A percentile compares a stretch with the other conserved stretches of the same genome.
Evolutionary conservation across 768 basidiomycete species (phyloP).

Genomic region (Mrakia frigida): DNA sequence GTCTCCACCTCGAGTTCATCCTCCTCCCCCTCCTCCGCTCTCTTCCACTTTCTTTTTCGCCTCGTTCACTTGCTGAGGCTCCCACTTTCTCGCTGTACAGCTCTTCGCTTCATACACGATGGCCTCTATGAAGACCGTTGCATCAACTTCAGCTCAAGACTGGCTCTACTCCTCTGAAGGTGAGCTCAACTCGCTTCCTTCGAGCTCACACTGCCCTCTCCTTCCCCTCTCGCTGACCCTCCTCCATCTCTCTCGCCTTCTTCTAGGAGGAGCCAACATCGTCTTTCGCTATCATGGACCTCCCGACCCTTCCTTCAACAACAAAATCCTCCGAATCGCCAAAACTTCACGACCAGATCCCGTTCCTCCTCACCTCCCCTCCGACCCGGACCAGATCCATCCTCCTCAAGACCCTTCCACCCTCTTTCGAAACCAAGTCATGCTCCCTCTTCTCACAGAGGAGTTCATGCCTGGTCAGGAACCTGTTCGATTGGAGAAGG

Average conservation of each 20-base stretch:
- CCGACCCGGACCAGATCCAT: slow-evolving; percentile 15
- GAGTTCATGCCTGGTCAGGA: slow-evolving; percentile 58
- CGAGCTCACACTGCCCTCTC: not conserved
- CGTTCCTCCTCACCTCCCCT: slow-evolving; percentile 3
- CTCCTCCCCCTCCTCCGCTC: not conserved
- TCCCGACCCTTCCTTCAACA: slow-evolving; percentile 51
- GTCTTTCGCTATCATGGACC: slow-evolving; percentile 76
- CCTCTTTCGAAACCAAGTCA: slow-evolving; percentile 59
- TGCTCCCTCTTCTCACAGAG: slow-evolving; percentile 60
- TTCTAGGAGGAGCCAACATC: slow-evolving; percentile 72
- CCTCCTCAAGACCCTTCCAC: slow-evolving; percentile 15
- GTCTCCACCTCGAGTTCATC: not conserved
- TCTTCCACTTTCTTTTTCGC: not conserved
- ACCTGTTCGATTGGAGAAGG: slow-evolving; percentile 48
- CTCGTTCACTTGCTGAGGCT: not conserved
- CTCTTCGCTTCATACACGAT: not conserved
- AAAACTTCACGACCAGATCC: slow-evolving; percentile 49
- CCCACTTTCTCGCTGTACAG: not conserved
- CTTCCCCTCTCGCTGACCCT: not conserved
- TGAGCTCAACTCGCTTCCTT: not conserved
- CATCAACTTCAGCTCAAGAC: not conserved
- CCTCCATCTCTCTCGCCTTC: not conserved
- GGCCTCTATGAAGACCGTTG: not conserved
- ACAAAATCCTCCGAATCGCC: slow-evolving; percentile 69
- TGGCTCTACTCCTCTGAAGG: slow-evolving; percentile 13